Conservation (phyloP, 805 yeast species). For the Zygotorulaspora sp. region DNA sequence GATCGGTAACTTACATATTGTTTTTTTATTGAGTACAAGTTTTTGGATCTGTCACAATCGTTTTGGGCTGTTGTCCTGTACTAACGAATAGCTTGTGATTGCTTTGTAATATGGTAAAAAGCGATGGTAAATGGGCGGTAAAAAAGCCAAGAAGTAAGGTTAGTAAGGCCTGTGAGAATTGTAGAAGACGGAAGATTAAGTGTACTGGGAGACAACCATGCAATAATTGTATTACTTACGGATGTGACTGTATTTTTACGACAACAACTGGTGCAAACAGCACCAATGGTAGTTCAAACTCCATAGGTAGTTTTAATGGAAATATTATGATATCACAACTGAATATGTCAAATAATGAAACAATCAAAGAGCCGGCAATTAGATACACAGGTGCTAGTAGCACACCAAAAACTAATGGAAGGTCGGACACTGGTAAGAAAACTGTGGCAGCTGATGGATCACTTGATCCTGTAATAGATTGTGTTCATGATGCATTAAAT, state of each 20-base stretch:
- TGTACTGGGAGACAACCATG: conserved; percentile 35
- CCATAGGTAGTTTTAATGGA: background rate
- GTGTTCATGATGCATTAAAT: conserved; percentile 1
- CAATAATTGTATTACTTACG: conserved; percentile 30
- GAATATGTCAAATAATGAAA: background rate
- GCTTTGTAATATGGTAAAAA: background rate
- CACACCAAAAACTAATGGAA: background rate
- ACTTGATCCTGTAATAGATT: conserved; percentile 7
- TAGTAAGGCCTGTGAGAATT: conserved; percentile 32
- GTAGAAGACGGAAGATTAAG: conserved; percentile 34
- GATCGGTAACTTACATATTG: too few relatives aligned
- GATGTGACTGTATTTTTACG: conserved; percentile 28
- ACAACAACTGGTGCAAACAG: background rate
- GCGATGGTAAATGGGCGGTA: conserved; percentile 2
- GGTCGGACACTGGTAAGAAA: background rate
- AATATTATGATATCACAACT: background rate
- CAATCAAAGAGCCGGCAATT: background rate
- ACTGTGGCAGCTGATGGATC: conserved; percentile 3
- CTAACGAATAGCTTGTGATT: background rate
- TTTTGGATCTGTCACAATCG: too few relatives aligned
- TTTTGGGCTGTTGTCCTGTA: too few relatives aligned
- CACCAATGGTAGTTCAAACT: background rate
- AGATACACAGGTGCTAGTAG: too few relatives aligned
- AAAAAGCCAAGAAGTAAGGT: conserved; percentile 21
- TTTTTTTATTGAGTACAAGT: too few relatives aligned